Base-by-base conservation (phyloP, 1,284 basidiomycete species). In the Volvariella volvacea region DNA sequence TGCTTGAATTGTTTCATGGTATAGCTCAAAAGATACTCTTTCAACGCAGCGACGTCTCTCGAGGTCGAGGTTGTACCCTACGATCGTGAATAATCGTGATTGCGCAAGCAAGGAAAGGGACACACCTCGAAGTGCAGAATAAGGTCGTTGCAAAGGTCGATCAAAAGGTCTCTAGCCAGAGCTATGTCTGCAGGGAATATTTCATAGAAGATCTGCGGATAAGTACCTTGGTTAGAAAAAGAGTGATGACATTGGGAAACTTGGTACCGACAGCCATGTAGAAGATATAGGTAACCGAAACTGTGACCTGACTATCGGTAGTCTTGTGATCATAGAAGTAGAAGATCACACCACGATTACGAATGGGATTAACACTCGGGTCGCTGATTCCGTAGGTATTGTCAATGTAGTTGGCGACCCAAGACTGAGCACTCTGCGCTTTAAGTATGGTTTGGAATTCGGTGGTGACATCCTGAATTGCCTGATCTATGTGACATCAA, bases 271-370 rank as follows among this genome's bases (percentile, higher is more conserved):
- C 41, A 4, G 28, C 28, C 25, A 31, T 42, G 16, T 31, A 31
- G 25, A 31, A 42, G 4, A 42, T 31, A 42, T 31, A 42, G 9
- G 41, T 42, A 25, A 42, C 28, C 12, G 41, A 42, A n/a, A 42
- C 12, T 12, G 14, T 10, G n/a, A 31, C 17, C 33, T 42, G 41
- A 4, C 10, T 30, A n/a, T 42, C 22, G 4, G 41, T 17, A 19
- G 41, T 42, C 41, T 30, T 31, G 22, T 42, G 41, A 20, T 31
- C 22, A 16, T 22, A 1, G 25, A 15, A 41, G 22, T 16, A 41
- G 25, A 41, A 21, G 22, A 41, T 41, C 12, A 41, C 7, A 17
- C 22, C 3, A 4, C 16, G 12, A 16, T 41, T 0, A 14, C 40
- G 22, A 19, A 41, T 41, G 20, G 22, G 40, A 9, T 41, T 41